phyloP scores from a whole-genome alignment of 306 rosid genomes.

The Quercus gilva region DNA sequence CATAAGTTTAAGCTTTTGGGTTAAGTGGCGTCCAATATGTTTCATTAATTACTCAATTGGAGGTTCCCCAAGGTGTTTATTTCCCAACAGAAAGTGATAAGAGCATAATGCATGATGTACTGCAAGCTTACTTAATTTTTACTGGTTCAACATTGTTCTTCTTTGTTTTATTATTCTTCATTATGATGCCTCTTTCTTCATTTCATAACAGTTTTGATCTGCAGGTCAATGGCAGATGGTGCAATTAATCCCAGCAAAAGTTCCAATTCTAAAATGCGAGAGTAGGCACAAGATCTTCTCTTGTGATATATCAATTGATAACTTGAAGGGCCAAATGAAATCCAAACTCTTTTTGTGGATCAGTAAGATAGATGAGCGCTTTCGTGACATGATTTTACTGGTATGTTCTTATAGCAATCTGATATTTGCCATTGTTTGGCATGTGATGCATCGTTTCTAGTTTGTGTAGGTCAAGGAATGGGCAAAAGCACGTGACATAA shows the following conservation, averaged over 20 bases:
- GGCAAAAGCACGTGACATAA: constrained; percentile 83
- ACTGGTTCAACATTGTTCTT: background rate
- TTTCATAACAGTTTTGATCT: constrained; percentile 25
- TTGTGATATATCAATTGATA: constrained; percentile 89
- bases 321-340: constrained; percentile 74
- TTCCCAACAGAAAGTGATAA: background rate
- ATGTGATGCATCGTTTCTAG: constrained; percentile 32
- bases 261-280: constrained; percentile 74
- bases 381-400: constrained; percentile 82
- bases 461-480: constrained; percentile 92
- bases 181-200: constrained; percentile 9
- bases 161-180: background rate
- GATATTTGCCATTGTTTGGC: constrained; percentile 10
- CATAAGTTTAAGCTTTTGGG: too few relatives aligned
- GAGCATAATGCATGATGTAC: background rate
- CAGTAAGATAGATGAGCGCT: constrained; percentile 66
- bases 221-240: constrained; percentile 65
- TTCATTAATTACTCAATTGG: too few relatives aligned
- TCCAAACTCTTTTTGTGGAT: constrained; percentile 75
- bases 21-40: too few relatives aligned
- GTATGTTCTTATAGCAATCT: constrained; percentile 47
- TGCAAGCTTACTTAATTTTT: background rate
- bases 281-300: constrained; percentile 47
- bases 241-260: constrained; percentile 64
- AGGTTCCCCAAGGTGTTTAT: too few relatives aligned